These are phyloP conservation scores for Inonotus hispidus DNA, from an alignment of 1,284 basidiomycete species.

Conservation along the genomic window DNA sequence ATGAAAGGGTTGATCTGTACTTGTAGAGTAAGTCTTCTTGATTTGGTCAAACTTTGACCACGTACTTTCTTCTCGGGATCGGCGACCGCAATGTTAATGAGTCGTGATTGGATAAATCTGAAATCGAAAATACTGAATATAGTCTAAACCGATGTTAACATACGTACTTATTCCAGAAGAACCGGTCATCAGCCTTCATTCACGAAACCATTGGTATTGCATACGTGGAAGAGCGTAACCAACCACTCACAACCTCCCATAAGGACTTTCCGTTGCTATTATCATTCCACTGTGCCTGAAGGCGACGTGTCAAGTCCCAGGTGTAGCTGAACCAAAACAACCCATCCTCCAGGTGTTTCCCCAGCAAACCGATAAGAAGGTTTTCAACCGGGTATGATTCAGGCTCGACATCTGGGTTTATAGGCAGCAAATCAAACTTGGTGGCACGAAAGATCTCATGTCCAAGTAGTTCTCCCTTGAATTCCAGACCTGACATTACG, in stretches of 20 bases:
- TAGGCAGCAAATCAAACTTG: slow-evolving; percentile 88
- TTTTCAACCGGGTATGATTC: slow-evolving; percentile 83
- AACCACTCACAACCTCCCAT: slow-evolving; percentile 63
- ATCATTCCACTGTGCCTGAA: slow-evolving; percentile 79
- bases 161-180: slow-evolving; percentile 94
- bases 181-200: slow-evolving; percentile 83
- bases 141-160: slow-evolving; percentile 23
- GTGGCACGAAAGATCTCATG: slow-evolving; percentile 87
- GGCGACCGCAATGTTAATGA: slow-evolving; percentile 58
- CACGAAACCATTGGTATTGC: slow-evolving; percentile 11
- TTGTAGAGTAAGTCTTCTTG: background rate
- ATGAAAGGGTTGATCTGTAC: slow-evolving; percentile 79
- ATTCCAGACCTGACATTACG: slow-evolving; percentile 81
- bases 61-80: slow-evolving; percentile 58
- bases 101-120: slow-evolving; percentile 66
- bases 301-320: slow-evolving; percentile 84
- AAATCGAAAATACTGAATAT: slow-evolving; percentile 5
- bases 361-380: slow-evolving; percentile 82
- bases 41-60: slow-evolving; percentile 13
- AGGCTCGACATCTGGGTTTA: slow-evolving; percentile 65
- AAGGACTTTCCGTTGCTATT: slow-evolving; percentile 50
- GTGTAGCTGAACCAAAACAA: slow-evolving; percentile 89
- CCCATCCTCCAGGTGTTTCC: slow-evolving; percentile 78
- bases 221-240: slow-evolving; percentile 17
- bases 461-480: slow-evolving; percentile 75